Evolutionary conservation across 352 stramenopile species (phyloP).

Genomic region (Pythium biforme): DNA sequence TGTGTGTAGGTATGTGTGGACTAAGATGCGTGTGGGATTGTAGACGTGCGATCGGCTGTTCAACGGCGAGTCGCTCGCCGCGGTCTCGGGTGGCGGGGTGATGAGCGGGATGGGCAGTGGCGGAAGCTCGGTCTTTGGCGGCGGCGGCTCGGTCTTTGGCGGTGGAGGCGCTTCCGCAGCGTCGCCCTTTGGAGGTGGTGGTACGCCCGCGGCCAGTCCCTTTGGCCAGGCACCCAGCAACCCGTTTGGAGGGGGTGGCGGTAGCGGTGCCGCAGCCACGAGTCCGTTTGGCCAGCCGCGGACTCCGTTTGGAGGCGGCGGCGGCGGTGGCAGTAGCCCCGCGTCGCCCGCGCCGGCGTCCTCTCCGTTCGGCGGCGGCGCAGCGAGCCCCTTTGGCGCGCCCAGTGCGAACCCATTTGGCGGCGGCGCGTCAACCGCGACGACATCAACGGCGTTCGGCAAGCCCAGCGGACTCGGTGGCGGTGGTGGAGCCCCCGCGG

Average conservation of each 20-base stretch:
- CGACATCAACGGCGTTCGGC: conserved; percentile 13
- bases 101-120: too few relatives aligned
- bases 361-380: conserved; percentile 8
- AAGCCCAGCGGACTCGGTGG: conserved; percentile 8
- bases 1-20: too few relatives aligned
- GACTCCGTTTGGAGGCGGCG: conserved; percentile 15
- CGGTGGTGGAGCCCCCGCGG: background rate
- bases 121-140: conserved; percentile 28
- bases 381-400: conserved; percentile 14
- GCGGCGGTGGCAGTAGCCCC: conserved; percentile 10
- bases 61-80: conserved; percentile 41
- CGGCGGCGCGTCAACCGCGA: background rate
- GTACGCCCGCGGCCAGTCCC: conserved; percentile 23
- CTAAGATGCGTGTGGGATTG: background rate
- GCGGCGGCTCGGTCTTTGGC: conserved; percentile 29
- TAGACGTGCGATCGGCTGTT: conserved; percentile 54
- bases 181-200: conserved; percentile 29
- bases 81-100: conserved; percentile 6
- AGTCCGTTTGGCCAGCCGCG: conserved; percentile 13
- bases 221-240: conserved; percentile 38
- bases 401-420: conserved; percentile 19
- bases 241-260: conserved; percentile 32
- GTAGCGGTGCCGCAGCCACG: background rate
- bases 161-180: conserved; percentile 2
- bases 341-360: background rate